Conservation (phyloP, 2,329 filamentous ascomycete species). For the Aschersonia sp. region DNA sequence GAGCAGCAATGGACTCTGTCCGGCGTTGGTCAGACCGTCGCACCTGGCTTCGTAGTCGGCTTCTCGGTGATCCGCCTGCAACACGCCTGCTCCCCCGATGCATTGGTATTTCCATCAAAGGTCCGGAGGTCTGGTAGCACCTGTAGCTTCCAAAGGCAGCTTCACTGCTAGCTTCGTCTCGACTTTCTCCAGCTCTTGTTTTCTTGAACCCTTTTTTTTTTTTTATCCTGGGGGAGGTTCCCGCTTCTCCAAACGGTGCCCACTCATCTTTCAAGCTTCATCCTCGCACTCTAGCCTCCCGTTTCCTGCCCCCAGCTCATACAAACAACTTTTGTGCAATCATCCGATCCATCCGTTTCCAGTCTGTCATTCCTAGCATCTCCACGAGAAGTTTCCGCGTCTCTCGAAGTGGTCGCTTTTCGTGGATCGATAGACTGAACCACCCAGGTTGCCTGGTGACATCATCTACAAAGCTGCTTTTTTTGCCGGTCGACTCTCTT, state of each 20-base stretch:
- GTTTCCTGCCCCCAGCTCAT: not conserved
- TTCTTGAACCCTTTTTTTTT: not conserved
- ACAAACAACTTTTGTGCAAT: too few relatives aligned
- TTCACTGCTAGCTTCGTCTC: too few relatives aligned
- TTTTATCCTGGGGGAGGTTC: not conserved
- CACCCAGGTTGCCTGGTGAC: too few relatives aligned
- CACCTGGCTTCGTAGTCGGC: not conserved
- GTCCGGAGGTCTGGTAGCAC: too few relatives aligned
- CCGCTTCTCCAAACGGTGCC: not conserved
- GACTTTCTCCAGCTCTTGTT: not conserved
- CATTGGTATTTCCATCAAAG: too few relatives aligned
- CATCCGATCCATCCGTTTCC: too few relatives aligned
- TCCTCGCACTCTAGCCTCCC: not conserved
- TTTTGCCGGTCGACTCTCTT: not conserved
- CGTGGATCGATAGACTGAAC: too few relatives aligned
- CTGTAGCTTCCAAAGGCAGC: too few relatives aligned
- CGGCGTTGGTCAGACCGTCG: not conserved
- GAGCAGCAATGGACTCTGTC: not conserved
- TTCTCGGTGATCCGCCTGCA: not conserved
- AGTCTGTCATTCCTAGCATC: not conserved
- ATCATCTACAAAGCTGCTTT: not conserved
- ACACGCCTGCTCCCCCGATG: too few relatives aligned
- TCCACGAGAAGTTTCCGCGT: too few relatives aligned
- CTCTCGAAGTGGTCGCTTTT: too few relatives aligned
- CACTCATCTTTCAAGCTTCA: not conserved